Conservation (phyloP, 306 rosid species). For the Fragaria vesca region DNA sequence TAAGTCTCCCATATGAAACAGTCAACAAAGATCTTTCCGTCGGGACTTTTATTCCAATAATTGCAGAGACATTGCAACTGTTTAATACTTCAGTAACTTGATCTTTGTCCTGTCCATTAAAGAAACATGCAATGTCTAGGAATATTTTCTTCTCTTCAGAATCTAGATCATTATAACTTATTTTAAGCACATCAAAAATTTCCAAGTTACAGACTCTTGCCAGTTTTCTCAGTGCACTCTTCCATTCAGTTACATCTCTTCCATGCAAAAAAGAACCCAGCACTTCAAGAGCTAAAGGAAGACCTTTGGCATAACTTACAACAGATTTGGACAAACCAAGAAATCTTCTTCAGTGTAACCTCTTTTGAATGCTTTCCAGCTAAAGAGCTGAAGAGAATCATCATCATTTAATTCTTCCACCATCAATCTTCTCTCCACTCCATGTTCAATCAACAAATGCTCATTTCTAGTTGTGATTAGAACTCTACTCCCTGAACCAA, state of each 20-base stretch:
- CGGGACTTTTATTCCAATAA: conserved; percentile 13
- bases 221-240: not conserved
- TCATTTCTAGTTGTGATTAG: conserved; percentile 22
- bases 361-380: not conserved
- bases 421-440: conserved; percentile 11
- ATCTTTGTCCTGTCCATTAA: conserved; percentile 8
- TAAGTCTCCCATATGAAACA: not conserved
- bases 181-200: not conserved
- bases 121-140: conserved; percentile 24
- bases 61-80: conserved; percentile 16
- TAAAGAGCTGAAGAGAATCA: conserved; percentile 13
- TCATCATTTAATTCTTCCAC: conserved; percentile 2
- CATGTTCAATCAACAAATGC: conserved; percentile 8
- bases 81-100: conserved; percentile 4
- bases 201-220: not conserved
- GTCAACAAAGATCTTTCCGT: conserved; percentile 11
- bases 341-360: not conserved
- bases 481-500: conserved; percentile 19
- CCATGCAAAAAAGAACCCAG: not conserved
- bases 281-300: not conserved
- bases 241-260: not conserved
- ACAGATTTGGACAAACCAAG: not conserved
- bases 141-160: not conserved
- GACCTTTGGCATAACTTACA: not conserved
- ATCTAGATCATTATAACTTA: not conserved